Evolutionary conservation across 352 stramenopile genomes (phyloP).

Genomic region (Ophiocytium majus): DNA sequence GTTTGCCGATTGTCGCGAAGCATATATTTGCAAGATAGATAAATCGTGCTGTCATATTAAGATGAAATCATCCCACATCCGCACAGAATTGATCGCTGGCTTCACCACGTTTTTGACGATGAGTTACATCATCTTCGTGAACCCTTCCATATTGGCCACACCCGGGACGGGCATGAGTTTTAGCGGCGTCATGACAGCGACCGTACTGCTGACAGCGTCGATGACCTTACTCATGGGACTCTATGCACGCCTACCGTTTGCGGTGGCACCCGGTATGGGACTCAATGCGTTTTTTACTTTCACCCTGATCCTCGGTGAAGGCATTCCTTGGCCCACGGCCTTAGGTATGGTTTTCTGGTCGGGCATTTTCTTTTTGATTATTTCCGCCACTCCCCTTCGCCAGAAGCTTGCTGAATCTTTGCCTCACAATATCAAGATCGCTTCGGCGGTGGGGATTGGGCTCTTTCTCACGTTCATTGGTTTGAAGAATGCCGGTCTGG

Average conservation of each 20-base stretch:
- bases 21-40: too few relatives aligned
- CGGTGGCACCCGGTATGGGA: neutral
- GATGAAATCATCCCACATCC: too few relatives aligned
- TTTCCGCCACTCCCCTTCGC: neutral
- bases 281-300: slow-evolving; percentile 16
- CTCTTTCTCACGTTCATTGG: neutral
- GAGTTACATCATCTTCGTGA: neutral
- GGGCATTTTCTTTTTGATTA: neutral
- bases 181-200: neutral
- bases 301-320: neutral
- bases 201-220: neutral
- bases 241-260: neutral
- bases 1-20: too few relatives aligned
- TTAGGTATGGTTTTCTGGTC: neutral
- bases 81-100: neutral
- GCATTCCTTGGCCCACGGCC: neutral
- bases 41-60: too few relatives aligned
- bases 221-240: slow-evolving; percentile 1
- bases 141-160: neutral
- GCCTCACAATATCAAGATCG: neutral
- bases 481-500: slow-evolving; percentile 3
- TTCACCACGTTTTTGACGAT: neutral
- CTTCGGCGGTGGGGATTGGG: neutral
- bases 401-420: neutral
- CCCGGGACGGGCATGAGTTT: neutral